phyloP scores from a whole-genome alignment of 805 yeast genomes.

The Lipomyces yamanashiensis region DNA sequence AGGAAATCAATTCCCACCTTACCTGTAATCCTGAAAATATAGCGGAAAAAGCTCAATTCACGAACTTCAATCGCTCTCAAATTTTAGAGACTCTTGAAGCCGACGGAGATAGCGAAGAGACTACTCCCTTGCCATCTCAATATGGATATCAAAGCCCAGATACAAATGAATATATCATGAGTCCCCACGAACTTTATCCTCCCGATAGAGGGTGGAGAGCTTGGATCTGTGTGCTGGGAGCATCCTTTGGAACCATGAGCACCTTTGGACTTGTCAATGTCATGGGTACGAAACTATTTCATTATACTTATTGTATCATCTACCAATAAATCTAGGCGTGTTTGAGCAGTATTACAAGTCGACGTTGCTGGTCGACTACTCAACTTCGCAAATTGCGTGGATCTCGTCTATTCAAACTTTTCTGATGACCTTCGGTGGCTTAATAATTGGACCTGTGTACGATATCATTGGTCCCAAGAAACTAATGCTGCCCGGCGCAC shows the following conservation, averaged over 20 bases:
- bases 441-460: conserved; percentile 41
- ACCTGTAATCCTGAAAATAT: no score
- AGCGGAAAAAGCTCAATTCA: no score
- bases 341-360: conserved; percentile 41
- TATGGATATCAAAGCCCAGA: conserved; percentile 13
- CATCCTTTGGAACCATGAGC: conserved; percentile 59
- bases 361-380: conserved; percentile 32
- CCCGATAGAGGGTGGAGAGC: conserved; percentile 44
- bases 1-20: no score
- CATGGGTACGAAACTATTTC: conserved; percentile 35
- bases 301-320: not conserved
- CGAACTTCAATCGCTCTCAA: not conserved
- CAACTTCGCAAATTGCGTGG: conserved; percentile 44
- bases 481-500: conserved; percentile 37
- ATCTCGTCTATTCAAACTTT: conserved; percentile 43
- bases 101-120: conserved; percentile 3
- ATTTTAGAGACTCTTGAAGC: not conserved
- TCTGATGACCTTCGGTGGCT: conserved; percentile 37
- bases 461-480: conserved; percentile 41
- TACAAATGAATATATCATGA: conserved; percentile 14
- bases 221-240: conserved; percentile 58
- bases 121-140: conserved; percentile 3
- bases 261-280: conserved; percentile 57
- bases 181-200: conserved; percentile 18
- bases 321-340: conserved; percentile 23